A percentile compares a stretch with the other conserved stretches of the same genome.
These are phyloP conservation scores for Lactarius sanguifluus DNA, from an alignment of 768 basidiomycete genomes.

Conservation along the genomic window DNA sequence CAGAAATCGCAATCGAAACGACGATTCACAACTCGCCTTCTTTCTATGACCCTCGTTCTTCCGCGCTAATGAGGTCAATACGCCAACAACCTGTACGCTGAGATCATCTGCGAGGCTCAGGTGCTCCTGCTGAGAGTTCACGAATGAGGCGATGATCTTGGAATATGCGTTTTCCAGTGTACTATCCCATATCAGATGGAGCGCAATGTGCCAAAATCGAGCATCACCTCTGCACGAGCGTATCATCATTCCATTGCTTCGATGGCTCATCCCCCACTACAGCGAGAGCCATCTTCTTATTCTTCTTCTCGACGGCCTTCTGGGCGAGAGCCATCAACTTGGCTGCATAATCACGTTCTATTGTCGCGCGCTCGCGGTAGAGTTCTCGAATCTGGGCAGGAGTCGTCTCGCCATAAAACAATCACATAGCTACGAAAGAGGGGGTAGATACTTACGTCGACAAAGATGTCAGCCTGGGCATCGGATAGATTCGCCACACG, in stretches of 20 bases:
- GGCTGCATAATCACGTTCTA: slow-evolving; percentile 78
- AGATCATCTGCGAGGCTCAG: slow-evolving; percentile 62
- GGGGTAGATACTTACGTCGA: slow-evolving; percentile 19
- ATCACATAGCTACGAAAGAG: background rate
- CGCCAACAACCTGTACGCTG: slow-evolving; percentile 59
- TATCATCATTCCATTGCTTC: slow-evolving; percentile 55
- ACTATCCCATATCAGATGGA: slow-evolving; percentile 40
- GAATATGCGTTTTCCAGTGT: slow-evolving; percentile 72
- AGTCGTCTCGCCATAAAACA: slow-evolving; percentile 7
- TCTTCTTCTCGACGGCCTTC: slow-evolving; percentile 72
- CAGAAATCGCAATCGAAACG: slow-evolving; percentile 13
- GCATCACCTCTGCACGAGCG: slow-evolving; percentile 54
- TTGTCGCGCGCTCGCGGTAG: slow-evolving; percentile 58
- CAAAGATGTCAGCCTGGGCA: slow-evolving; percentile 25
- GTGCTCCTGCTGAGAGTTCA: slow-evolving; percentile 66
- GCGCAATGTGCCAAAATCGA: background rate
- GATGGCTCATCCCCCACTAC: slow-evolving; percentile 70
- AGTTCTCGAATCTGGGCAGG: slow-evolving; percentile 64
- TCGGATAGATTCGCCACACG: slow-evolving; percentile 32
- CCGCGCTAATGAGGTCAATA: slow-evolving; percentile 57
- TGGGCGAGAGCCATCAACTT: slow-evolving; percentile 66
- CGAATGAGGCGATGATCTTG: slow-evolving; percentile 61
- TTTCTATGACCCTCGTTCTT: slow-evolving; percentile 66
- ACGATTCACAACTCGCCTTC: slow-evolving; percentile 47
- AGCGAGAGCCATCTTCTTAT: slow-evolving; percentile 51